These are phyloP conservation scores for Boletales sp. DNA, from an alignment of 768 basidiomycete genomes.

Conservation along the genomic window DNA sequence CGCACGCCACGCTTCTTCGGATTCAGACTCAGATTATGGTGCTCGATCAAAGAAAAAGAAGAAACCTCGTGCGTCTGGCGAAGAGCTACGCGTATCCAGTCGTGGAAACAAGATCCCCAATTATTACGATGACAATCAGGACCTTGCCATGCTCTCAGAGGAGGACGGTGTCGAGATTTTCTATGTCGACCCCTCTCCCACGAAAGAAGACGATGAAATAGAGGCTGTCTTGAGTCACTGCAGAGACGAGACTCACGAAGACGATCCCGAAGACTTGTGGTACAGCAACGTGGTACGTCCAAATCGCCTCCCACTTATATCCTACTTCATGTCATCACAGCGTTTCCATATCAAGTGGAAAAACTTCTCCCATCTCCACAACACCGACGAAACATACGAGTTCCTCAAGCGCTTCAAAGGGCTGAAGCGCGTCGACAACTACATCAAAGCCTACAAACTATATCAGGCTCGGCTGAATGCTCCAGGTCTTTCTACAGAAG, in stretches of 20 bases:
- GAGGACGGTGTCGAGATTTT: constrained; percentile 56
- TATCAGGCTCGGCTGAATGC: constrained; percentile 66
- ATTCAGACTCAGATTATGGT: constrained; percentile 87
- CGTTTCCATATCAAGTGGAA: constrained; percentile 99
- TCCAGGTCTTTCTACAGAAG: constrained; percentile 76
- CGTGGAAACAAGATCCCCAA: constrained; percentile 78
- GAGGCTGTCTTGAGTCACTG: constrained; percentile 86
- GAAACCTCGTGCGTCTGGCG: constrained; percentile 49
- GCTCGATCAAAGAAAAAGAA: constrained; percentile 86
- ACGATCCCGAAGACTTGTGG: constrained; percentile 79
- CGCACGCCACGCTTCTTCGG: constrained; percentile 59
- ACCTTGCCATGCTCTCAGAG: constrained; percentile 65
- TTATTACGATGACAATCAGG: constrained; percentile 73
- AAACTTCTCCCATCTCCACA: constrained; percentile 95
- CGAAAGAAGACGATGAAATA: constrained; percentile 78
- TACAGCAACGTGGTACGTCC: constrained; percentile 76
- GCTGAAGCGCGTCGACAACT: constrained; percentile 97
- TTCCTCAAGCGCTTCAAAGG: constrained; percentile 95
- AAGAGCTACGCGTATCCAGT: constrained; percentile 76
- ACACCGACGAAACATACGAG: constrained; percentile 98
- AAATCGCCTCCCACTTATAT: background rate
- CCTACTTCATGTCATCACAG: constrained; percentile 38
- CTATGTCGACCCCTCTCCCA: constrained; percentile 50
- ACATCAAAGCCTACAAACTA: constrained; percentile 85
- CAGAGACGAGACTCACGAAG: constrained; percentile 77